phyloP scores from a whole-genome alignment of 2,329 filamentous ascomycete genomes.

The Knufia petricola region DNA sequence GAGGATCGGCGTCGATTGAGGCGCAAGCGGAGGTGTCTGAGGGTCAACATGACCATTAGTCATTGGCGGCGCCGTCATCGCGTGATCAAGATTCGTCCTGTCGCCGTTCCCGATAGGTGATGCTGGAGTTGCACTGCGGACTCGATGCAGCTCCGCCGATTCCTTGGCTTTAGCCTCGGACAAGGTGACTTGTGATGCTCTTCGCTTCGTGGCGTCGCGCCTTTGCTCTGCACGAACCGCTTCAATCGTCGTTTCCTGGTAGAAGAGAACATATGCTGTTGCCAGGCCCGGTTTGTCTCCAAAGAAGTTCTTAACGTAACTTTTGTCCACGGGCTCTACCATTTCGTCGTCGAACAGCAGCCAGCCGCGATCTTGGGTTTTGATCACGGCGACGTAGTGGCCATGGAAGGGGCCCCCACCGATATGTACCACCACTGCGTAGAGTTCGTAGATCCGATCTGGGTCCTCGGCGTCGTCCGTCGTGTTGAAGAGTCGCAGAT shows the following conservation, averaged over 20 bases:
- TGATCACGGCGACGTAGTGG: slow-evolving; percentile 96
- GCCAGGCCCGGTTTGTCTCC: slow-evolving; percentile 84
- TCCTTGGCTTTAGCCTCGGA: slow-evolving; percentile 29
- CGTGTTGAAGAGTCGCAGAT: slow-evolving; percentile 93
- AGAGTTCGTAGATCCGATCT: slow-evolving; percentile 89
- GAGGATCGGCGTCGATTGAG: slow-evolving; percentile 25
- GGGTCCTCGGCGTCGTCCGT: slow-evolving; percentile 91
- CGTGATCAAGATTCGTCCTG: slow-evolving; percentile 55
- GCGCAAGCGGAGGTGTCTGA: slow-evolving; percentile 17
- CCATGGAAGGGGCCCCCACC: slow-evolving; percentile 94
- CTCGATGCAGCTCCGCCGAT: slow-evolving; percentile 30
- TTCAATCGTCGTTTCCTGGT: slow-evolving; percentile 76
- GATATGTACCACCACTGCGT: slow-evolving; percentile 94
- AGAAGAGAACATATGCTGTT: slow-evolving; percentile 94
- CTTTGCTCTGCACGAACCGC: slow-evolving; percentile 70
- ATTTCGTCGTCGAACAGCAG: slow-evolving; percentile 95
- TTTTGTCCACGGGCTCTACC: slow-evolving; percentile 95
- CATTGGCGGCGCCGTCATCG: slow-evolving; percentile 50
- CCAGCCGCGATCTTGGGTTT: slow-evolving; percentile 93
- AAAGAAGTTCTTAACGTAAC: slow-evolving; percentile 94
- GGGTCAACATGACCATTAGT: slow-evolving; percentile 23
- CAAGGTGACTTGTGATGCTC: slow-evolving; percentile 40
- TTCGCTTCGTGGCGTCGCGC: slow-evolving; percentile 51
- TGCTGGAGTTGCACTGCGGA: slow-evolving; percentile 31
- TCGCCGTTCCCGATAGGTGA: slow-evolving; percentile 31